Evolutionary conservation across 164 flowering plant genomes (phyloP).

Genomic region (Liriodendron chinense): DNA sequence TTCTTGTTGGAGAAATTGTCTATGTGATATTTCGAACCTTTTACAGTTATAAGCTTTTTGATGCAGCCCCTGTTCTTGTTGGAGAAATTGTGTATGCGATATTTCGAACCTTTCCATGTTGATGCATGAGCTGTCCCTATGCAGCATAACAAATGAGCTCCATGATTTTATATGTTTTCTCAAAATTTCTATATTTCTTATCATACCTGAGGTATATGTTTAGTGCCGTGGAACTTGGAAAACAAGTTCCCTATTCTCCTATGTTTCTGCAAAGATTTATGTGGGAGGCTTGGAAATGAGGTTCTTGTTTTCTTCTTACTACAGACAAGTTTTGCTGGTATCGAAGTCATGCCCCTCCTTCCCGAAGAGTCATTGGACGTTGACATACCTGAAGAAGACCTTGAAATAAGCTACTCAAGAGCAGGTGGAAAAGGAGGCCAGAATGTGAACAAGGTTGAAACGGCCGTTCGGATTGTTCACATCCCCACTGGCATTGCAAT

Average conservation of each 20-base stretch:
- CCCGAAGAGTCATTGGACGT: slow-evolving; percentile 81
- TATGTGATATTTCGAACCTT: no score
- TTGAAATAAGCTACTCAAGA: slow-evolving; percentile 77
- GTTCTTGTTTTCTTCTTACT: not conserved
- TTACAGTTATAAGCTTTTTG: no score
- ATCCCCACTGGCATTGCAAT: slow-evolving; percentile 91
- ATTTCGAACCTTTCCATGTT: no score
- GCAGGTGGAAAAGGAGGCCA: slow-evolving; percentile 99
- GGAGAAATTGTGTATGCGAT: no score
- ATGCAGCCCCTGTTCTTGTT: no score
- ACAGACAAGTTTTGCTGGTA: slow-evolving; percentile 98
- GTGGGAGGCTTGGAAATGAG: not conserved
- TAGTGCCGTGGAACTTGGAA: not conserved
- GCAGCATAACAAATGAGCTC: no score
- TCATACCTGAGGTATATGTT: not conserved
- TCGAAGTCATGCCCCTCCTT: slow-evolving; percentile 97
- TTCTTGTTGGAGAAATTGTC: no score
- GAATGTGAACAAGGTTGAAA: slow-evolving; percentile 96
- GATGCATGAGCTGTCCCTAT: no score
- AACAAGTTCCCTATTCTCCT: not conserved
- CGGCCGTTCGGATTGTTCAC: slow-evolving; percentile 95
- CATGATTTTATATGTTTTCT: no score
- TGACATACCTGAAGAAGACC: slow-evolving; percentile 94
- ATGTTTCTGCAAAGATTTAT: slow-evolving; percentile 1
- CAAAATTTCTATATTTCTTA: no score